A percentile compares a stretch with the other conserved stretches of the same genome.
Evolutionary conservation across 495 filamentous ascomycete species (phyloP).

Genomic region (Penicillium crystallinum): DNA sequence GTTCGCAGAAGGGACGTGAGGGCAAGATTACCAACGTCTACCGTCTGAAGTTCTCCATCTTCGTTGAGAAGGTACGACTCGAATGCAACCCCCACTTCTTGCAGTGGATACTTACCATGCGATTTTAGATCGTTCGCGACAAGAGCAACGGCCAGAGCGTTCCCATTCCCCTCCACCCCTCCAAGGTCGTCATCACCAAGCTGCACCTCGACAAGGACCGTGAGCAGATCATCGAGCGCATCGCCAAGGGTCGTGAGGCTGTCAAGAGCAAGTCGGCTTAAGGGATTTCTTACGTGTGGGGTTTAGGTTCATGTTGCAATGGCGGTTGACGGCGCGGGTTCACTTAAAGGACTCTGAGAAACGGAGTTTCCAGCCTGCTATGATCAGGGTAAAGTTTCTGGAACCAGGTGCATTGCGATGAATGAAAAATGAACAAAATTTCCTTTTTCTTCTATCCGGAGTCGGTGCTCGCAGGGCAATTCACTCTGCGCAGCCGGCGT

Average conservation of each 20-base stretch:
- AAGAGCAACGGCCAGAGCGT: constrained; percentile 91
- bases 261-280: constrained; percentile 37
- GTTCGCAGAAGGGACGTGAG: constrained; percentile 88
- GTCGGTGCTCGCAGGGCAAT: constrained; percentile 5
- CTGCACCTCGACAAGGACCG: constrained; percentile 98
- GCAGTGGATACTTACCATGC: neutral
- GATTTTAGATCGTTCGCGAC: constrained; percentile 61
- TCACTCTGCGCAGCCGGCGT: neutral
- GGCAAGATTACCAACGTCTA: constrained; percentile 91
- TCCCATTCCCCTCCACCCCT: constrained; percentile 81
- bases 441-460: constrained; percentile 14
- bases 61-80: constrained; percentile 65
- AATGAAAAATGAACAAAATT: constrained; percentile 29
- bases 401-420: constrained; percentile 29
- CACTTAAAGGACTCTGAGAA: constrained; percentile 33
- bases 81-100: neutral
- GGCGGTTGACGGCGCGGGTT: constrained; percentile 35
- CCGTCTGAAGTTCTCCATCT: constrained; percentile 94
- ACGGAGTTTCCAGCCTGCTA: constrained; percentile 27
- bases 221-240: constrained; percentile 86
- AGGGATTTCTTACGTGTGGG: constrained; percentile 26
- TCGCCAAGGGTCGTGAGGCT: constrained; percentile 64
- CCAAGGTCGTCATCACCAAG: constrained; percentile 95
- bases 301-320: constrained; percentile 36
- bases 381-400: constrained; percentile 27